These are phyloP conservation scores for Eucalyptus viminalis DNA, from an alignment of 345 rosid species.

Conservation along the genomic window DNA sequence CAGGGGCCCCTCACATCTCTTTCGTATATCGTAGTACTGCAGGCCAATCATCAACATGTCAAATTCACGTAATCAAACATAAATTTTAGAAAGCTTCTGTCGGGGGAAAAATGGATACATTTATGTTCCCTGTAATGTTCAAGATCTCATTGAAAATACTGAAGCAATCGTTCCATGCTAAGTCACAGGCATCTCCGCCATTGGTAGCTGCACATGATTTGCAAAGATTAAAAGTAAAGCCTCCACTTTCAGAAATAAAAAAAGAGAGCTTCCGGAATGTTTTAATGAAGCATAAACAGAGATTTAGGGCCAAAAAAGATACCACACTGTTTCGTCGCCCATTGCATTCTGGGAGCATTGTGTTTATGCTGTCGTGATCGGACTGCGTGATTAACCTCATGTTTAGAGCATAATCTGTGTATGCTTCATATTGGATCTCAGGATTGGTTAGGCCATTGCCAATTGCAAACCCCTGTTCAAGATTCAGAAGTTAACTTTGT, in stretches of 20 bases:
- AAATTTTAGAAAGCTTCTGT: not conserved
- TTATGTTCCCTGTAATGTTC: slow-evolving; percentile 2
- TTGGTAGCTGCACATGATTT: slow-evolving; percentile 11
- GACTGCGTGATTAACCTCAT: no score
- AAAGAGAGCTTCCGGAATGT: no score
- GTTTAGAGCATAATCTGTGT: no score
- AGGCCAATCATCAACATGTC: not conserved
- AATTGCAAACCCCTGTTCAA: no score
- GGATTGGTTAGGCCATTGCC: no score
- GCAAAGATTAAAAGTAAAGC: not conserved
- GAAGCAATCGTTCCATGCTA: slow-evolving; percentile 17
- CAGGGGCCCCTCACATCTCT: slow-evolving; percentile 40
- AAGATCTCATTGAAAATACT: slow-evolving; percentile 15
- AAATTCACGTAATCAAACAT: not conserved
- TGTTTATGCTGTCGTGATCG: no score
- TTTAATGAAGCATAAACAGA: no score
- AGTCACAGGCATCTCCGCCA: slow-evolving; percentile 10
- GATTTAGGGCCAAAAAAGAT: no score
- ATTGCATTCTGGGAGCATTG: no score
- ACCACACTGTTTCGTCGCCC: no score
- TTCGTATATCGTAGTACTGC: slow-evolving; percentile 80
- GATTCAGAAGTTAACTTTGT: no score
- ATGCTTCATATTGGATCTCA: no score
- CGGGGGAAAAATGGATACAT: slow-evolving; percentile 14
- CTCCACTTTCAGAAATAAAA: not conserved